Evolutionary conservation across 2,329 filamentous ascomycete genomes (phyloP).

Genomic region (Penicillium sp.): DNA sequence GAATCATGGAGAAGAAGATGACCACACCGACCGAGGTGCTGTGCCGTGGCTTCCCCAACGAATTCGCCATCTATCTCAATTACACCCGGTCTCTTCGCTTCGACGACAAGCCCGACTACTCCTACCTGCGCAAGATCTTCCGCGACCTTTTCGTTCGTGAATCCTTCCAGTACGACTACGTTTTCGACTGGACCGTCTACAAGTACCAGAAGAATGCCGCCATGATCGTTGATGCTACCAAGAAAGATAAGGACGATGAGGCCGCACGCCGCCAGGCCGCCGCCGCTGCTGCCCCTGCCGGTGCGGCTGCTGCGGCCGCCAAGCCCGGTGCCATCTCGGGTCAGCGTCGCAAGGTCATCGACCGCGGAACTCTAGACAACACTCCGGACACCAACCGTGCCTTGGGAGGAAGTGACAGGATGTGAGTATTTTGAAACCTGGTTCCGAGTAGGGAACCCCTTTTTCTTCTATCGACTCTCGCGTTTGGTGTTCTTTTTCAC

Average conservation of each 20-base stretch:
- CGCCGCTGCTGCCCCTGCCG: slow-evolving; percentile 53
- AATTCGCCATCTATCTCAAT: slow-evolving; percentile 99
- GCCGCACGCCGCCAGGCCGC: slow-evolving; percentile 62
- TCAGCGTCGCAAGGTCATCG: slow-evolving; percentile 78
- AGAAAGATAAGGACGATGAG: slow-evolving; percentile 67
- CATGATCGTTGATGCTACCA: slow-evolving; percentile 79
- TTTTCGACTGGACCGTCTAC: slow-evolving; percentile 99
- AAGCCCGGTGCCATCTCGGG: slow-evolving; percentile 70
- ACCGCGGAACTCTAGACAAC: slow-evolving; percentile 61
- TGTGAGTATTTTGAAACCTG: slow-evolving; percentile 75
- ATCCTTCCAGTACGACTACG: slow-evolving; percentile 99
- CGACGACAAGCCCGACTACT: slow-evolving; percentile 99
- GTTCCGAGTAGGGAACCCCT: slow-evolving; percentile 78
- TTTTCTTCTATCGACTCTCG: slow-evolving; percentile 60
- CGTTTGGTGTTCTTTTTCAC: slow-evolving; percentile 64
- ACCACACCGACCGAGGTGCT: slow-evolving; percentile 97
- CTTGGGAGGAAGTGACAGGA: slow-evolving; percentile 79
- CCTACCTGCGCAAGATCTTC: slow-evolving; percentile 99
- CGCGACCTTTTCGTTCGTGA: slow-evolving; percentile 97
- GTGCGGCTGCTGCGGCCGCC: slow-evolving; percentile 53
- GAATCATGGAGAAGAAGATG: slow-evolving; percentile 99
- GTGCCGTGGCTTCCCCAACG: slow-evolving; percentile 97
- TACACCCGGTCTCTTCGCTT: slow-evolving; percentile 98
- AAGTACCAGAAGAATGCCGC: slow-evolving; percentile 99
- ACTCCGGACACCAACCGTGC: slow-evolving; percentile 68